Evolutionary conservation across 2,329 filamentous ascomycete genomes (phyloP).

Genomic region (Alternaria angustiovoidea): DNA sequence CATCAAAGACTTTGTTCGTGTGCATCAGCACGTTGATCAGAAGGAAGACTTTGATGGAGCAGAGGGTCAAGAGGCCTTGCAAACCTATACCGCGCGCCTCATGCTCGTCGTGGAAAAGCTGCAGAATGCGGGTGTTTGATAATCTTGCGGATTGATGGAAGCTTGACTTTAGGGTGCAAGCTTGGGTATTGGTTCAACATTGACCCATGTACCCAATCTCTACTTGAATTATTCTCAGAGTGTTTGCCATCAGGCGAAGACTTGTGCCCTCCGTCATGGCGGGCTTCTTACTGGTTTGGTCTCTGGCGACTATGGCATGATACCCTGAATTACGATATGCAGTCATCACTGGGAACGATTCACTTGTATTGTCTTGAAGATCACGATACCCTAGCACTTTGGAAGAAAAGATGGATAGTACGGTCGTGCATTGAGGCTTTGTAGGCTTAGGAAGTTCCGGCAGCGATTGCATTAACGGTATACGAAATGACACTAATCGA

Average conservation of each 20-base stretch:
- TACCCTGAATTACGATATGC: constrained; percentile 13
- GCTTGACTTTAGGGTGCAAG: constrained; percentile 5
- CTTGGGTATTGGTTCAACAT: background rate
- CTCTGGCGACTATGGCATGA: constrained; percentile 21
- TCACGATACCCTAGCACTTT: constrained; percentile 8
- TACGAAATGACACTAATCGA: constrained; percentile 7
- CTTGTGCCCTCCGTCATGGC: constrained; percentile 5
- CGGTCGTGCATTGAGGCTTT: constrained; percentile 2
- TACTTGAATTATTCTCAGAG: constrained; percentile 7
- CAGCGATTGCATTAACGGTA: constrained; percentile 8
- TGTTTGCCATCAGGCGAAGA: background rate
- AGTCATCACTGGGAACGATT: background rate
- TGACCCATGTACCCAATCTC: constrained; percentile 5
- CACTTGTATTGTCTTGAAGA: background rate
- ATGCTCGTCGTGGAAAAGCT: constrained; percentile 61
- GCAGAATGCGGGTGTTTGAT: constrained; percentile 32
- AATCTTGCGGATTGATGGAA: background rate
- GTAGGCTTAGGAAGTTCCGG: constrained; percentile 18
- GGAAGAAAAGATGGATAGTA: constrained; percentile 2
- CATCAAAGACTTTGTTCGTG: constrained; percentile 68
- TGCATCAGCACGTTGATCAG: constrained; percentile 66
- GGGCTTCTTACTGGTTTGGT: constrained; percentile 8
- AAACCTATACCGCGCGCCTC: constrained; percentile 63
- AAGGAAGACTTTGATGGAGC: constrained; percentile 57
- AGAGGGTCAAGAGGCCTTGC: constrained; percentile 57